Evolutionary conservation across 139 green algal genomes (phyloP).

Genomic region (Pleodorina starrii): DNA sequence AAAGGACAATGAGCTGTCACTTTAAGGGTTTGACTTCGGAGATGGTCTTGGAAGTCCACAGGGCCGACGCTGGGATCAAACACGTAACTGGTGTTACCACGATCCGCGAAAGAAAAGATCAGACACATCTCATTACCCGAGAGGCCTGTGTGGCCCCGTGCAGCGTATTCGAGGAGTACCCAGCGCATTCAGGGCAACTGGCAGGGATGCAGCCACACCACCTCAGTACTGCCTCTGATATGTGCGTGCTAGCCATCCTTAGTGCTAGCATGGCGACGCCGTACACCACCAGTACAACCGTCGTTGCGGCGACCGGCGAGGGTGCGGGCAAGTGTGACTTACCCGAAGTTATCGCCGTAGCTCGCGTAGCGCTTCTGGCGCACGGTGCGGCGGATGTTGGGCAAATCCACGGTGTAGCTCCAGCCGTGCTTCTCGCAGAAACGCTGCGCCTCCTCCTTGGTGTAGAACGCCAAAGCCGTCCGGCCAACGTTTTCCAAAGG

Average conservation of each 20-base stretch:
- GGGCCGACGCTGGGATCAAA: background rate
- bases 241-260: background rate
- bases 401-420: constrained; percentile 81
- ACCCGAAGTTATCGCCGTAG: constrained; percentile 90
- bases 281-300: background rate
- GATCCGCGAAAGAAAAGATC: background rate
- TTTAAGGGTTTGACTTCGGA: background rate
- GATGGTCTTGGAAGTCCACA: background rate
- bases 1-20: background rate
- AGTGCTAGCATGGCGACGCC: background rate
- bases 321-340: background rate
- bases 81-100: background rate
- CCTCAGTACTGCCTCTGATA: background rate
- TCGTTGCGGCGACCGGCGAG: background rate
- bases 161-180: background rate
- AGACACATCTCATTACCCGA: background rate
- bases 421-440: constrained; percentile 83
- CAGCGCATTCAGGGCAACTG: background rate
- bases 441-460: constrained; percentile 83
- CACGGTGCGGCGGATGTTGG: constrained; percentile 54
- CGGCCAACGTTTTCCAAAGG: constrained; percentile 83
- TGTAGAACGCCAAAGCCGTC: constrained; percentile 73
- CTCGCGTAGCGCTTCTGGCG: constrained; percentile 76
- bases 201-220: background rate
- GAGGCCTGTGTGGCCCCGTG: too few relatives aligned